Evolutionary conservation across 495 filamentous ascomycete genomes (phyloP), one percentile per base, ranked within the genome.

Genomic region (Neurospora sp.): DNA sequence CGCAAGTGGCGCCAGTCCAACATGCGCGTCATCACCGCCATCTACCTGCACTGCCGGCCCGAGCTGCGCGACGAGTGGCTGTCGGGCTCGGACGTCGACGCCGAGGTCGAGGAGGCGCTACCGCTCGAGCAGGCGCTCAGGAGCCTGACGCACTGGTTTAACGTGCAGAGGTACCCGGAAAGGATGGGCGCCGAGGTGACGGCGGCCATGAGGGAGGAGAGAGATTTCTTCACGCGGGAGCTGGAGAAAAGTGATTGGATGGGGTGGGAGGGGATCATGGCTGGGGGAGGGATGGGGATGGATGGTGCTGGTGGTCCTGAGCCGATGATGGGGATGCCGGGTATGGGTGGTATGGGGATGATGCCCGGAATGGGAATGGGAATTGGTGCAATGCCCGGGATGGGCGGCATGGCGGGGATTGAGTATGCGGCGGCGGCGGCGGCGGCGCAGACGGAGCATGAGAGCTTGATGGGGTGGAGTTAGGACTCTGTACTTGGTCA

Each of bases 1-100:
- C 90, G 96, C 16, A 99, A 99, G 83, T 99, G 96, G 96, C 90
- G 96, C 20, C 96, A 99, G 84, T 89, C 90, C 71, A 98, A 99
- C 80, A 99, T 99, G 96, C 91, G 94, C 70, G 94, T 98, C 75
- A 99, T 99, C 79, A 99, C 96, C 0, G 94, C 94, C 22, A 92
- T 98, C 3, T 99, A 97, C 77, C 84, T 99, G 40, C 93, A 97
- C 82, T 97, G 94, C 79, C 87, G 92, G 3, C 95, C 95, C 0
- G 94, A 98, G 79, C 87, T 99, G 27, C 87, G 96, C 3, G 96
- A 99, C 75, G 96, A 98, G 78, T 99, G 96, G 96, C 84, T 99
- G 0, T 91, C 92, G 0, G 96, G 96, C 9, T 90, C 90, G 27
- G 94, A 97, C 75, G 90, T 98, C 5, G 96, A 99, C 75, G 91